Evolutionary conservation across 257 asterid species (phyloP), one percentile per base, ranked within the genome.

Genomic region (Solanum sparsipilum): DNA sequence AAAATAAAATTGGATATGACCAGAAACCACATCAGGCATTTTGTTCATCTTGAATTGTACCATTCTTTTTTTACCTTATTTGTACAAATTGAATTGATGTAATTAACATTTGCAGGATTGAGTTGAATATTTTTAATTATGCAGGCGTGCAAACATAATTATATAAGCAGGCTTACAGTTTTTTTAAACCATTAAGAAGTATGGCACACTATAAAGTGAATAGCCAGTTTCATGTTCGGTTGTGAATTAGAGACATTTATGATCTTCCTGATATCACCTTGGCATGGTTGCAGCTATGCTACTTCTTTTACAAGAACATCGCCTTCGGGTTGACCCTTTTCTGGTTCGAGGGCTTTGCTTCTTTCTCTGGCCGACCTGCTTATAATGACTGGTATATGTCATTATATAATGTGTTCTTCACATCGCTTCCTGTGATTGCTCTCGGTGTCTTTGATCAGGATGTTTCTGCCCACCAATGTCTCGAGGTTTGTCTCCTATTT

Each of bases 381-480:
- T 97, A 96, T 85, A 94, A 97, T 52, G 99, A 97, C 87, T 97
- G 99, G 99, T 96, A 95, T 52, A 91, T 96, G 96, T 93, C 99
- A 31, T 91, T 93, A 90, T 97, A 97, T 93, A 97, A 97, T 4
- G 99, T 96, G 12, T 95, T 97, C 93, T 97, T 97, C 90, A 96
- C 99, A 72, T 96, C 99, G 10, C 99, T 96, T 79, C 99, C 99
- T 0, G 99, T 97, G 58, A 94, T 97, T 65, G 98, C 99, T 52
- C 95, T 97, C 16, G 99, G 99, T 73, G 98, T 97, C 76, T 96
- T 97, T 79, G 99, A 97, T 87, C 99, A 97, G 78, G 99, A 97
- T 70, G 95, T 96, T 68, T 95, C 99, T 46, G 96, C 98, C 38
- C 93, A 94, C 20, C 91, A 91, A 23, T 97, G 98, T 89, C 96